A percentile compares a stretch with the other conserved stretches of the same genome.
phyloP scores from a whole-genome alignment of 257 asterid genomes.

The Solanum virginianum region DNA sequence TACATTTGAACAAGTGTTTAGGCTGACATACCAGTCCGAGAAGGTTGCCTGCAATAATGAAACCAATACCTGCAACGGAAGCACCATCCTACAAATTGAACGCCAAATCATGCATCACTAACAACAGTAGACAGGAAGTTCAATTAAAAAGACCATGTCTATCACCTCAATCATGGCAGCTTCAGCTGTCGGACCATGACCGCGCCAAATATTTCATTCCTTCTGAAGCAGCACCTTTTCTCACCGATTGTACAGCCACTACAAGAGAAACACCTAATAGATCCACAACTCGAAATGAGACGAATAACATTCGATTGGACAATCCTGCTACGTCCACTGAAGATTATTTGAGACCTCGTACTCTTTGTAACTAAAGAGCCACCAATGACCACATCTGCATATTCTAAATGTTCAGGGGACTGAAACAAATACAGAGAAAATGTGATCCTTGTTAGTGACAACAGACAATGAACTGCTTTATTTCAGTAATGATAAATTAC shows the following conservation, averaged over 20 bases:
- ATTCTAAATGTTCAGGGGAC: slow-evolving; percentile 83
- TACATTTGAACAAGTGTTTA: not conserved
- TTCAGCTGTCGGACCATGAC: slow-evolving; percentile 96
- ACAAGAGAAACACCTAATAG: slow-evolving; percentile 76
- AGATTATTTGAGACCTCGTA: slow-evolving; percentile 1
- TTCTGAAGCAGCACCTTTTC: slow-evolving; percentile 95
- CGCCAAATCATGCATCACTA: not conserved
- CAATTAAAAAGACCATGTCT: slow-evolving; percentile 1
- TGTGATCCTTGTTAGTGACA: not conserved
- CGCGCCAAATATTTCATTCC: slow-evolving; percentile 93
- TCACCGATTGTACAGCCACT: slow-evolving; percentile 87
- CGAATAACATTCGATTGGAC: not conserved
- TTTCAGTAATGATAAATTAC: slow-evolving; percentile 21
- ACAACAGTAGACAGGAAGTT: not conserved
- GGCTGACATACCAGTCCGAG: slow-evolving; percentile 72
- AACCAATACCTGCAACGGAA: slow-evolving; percentile 90
- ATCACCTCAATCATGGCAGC: slow-evolving; percentile 99
- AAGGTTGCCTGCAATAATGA: slow-evolving; percentile 86
- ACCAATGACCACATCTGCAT: slow-evolving; percentile 88
- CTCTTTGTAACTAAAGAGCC: slow-evolving; percentile 93
- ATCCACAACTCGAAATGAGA: not conserved
- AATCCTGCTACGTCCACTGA: not conserved
- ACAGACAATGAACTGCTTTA: slow-evolving; percentile 3
- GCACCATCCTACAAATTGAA: slow-evolving; percentile 75
- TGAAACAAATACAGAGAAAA: slow-evolving; percentile 15